These are phyloP conservation scores for Myxozyma melibiosi DNA, from an alignment of 805 yeast species.

Conservation along the genomic window DNA sequence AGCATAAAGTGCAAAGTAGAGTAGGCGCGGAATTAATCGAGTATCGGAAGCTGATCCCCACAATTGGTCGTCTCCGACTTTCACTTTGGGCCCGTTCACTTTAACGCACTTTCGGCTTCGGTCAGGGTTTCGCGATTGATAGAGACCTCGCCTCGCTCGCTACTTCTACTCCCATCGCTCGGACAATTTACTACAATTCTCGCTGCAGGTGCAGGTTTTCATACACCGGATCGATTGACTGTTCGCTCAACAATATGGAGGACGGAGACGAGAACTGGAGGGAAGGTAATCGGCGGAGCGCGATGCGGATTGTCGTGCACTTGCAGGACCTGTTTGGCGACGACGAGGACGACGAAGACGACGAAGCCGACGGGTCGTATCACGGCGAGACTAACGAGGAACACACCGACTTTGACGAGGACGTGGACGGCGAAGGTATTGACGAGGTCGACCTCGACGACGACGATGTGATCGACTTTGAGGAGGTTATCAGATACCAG, in stretches of 20 bases:
- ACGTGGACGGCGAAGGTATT: not conserved
- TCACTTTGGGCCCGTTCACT: too few relatives aligned
- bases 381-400: not conserved
- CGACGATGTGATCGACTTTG: too few relatives aligned
- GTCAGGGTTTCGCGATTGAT: too few relatives aligned
- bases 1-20: not conserved
- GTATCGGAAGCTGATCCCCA: not conserved
- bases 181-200: too few relatives aligned
- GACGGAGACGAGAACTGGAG: not conserved
- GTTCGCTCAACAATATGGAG: too few relatives aligned
- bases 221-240: too few relatives aligned
- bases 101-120: too few relatives aligned
- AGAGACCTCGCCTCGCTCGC: too few relatives aligned
- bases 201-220: too few relatives aligned
- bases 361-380: not conserved
- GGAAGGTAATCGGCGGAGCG: not conserved
- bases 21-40: not conserved
- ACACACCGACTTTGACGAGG: not conserved
- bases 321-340: slow-evolving; percentile 9
- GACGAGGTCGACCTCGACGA: slow-evolving; percentile 9
- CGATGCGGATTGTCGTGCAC: not conserved
- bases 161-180: too few relatives aligned
- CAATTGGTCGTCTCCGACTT: too few relatives aligned
- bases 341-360: not conserved
- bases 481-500: too few relatives aligned